These are phyloP conservation scores for Blastosporella zonata DNA, from an alignment of 1,284 basidiomycete species.

Conservation along the genomic window DNA sequence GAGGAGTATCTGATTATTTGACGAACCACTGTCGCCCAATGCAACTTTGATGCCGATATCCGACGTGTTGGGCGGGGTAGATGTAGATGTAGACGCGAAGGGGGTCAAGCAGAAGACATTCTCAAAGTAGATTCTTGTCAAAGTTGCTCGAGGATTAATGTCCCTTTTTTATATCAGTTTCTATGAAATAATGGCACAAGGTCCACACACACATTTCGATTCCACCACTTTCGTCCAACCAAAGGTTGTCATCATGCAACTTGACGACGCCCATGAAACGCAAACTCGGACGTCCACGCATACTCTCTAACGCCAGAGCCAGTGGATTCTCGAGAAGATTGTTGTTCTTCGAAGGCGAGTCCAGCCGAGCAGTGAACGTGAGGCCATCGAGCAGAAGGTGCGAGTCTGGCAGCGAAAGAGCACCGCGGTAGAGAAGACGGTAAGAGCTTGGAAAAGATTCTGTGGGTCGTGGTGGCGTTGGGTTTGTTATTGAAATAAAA, in stretches of 20 bases:
- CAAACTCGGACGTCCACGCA: constrained; percentile 71
- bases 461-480: constrained; percentile 11
- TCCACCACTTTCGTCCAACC: constrained; percentile 56
- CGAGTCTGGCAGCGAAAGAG: constrained; percentile 72
- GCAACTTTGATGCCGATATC: constrained; percentile 61
- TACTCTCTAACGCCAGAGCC: constrained; percentile 71
- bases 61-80: constrained; percentile 20
- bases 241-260: constrained; percentile 45
- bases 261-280: constrained; percentile 53
- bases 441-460: constrained; percentile 19
- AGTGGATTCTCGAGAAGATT: constrained; percentile 63
- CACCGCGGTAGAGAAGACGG: constrained; percentile 71
- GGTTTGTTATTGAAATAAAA: constrained; percentile 8
- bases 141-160: constrained; percentile 61
- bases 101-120: constrained; percentile 59
- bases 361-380: constrained; percentile 55
- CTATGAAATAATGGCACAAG: background rate
- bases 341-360: constrained; percentile 36
- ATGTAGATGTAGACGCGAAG: constrained; percentile 34
- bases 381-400: constrained; percentile 69
- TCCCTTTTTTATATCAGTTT: constrained; percentile 42
- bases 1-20: background rate
- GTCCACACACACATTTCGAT: constrained; percentile 58
- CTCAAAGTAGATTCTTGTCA: constrained; percentile 67
- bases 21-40: constrained; percentile 63